Base-by-base conservation (phyloP, 805 yeast genomes). In the Nakazawaea anatomiae region DNA sequence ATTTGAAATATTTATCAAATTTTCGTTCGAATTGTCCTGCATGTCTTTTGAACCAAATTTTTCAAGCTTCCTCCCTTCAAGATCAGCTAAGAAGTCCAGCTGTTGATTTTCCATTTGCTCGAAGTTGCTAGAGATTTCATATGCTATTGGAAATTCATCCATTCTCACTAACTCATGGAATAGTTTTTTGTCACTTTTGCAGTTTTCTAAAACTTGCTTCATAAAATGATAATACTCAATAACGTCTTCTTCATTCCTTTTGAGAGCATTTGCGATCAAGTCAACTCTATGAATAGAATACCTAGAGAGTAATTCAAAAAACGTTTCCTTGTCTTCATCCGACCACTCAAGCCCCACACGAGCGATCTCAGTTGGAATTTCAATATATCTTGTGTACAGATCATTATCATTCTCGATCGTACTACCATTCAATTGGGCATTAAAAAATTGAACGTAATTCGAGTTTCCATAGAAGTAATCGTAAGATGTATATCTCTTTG, bases 271-370 rank as follows among this genome's bases (percentile, higher is more conserved):
- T 11, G 63, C 58, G 1, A 82, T 75, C 10, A 60, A 48, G 7
- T 78, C 80, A 1, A 70, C 48, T n/a, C 73, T 58, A 48, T 72
- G 72, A 27, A 80, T 80, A 2, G 83, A 74, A 56, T 69, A 74
- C 35, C 82, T 44, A n/a, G 77, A 72, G 34, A 83, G 59, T 27
- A 73, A 67, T 25, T 68, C 66, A 60, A 80, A 83, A 60, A 83
- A 83, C 11, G 50, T 39, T 25, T 75, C 77, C 55, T 82, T 82
- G 50, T 83, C 87, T 1, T 52, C 49, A 0, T 58, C 51, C 1
- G 71, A 59, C 87, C 87, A 82, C 18, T 54, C 46, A 5, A 68
- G 58, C 0, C 79, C 78, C 6, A 42, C 11, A 14, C 12, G 7
- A 5, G 18, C 34, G 12, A 27, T n/a, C 7, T 10, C 38, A 12